These are phyloP conservation scores for Perilla frutescens DNA, from an alignment of 257 asterid species.

Conservation along the genomic window DNA sequence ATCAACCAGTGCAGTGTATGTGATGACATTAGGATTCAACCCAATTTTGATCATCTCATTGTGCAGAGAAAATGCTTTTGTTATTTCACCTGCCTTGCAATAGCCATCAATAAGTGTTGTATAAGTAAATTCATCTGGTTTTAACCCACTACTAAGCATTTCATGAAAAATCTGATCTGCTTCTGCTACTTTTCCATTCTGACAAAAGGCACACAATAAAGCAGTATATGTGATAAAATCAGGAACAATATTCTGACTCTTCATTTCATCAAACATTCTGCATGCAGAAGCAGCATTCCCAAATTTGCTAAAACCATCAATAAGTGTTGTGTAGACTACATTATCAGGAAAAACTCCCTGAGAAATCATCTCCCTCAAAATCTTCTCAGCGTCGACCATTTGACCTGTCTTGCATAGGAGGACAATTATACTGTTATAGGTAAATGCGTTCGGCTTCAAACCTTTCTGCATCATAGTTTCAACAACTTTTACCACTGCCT, in stretches of 20 bases:
- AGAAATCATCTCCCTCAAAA: constrained; percentile 73
- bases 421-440: constrained; percentile 72
- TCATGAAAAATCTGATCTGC: constrained; percentile 70
- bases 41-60: constrained; percentile 77
- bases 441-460: constrained; percentile 73
- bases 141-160: constrained; percentile 71
- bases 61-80: constrained; percentile 79
- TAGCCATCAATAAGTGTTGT: constrained; percentile 86
- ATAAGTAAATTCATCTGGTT: constrained; percentile 81
- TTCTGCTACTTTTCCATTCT: constrained; percentile 65
- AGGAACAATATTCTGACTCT: constrained; percentile 53
- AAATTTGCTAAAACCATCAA: constrained; percentile 73
- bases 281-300: constrained; percentile 61
- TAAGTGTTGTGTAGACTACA: constrained; percentile 83
- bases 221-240: constrained; percentile 77
- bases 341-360: constrained; percentile 74
- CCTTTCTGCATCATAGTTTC: constrained; percentile 70
- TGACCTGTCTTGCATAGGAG: constrained; percentile 72
- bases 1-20: constrained; percentile 89
- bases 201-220: constrained; percentile 75
- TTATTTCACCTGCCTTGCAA: constrained; percentile 74
- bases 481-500: constrained; percentile 52
- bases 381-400: constrained; percentile 70
- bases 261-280: constrained; percentile 78
- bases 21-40: constrained; percentile 77